These are phyloP conservation scores for Termitomyces sp. DNA, from an alignment of 768 basidiomycete species.

Conservation along the genomic window DNA sequence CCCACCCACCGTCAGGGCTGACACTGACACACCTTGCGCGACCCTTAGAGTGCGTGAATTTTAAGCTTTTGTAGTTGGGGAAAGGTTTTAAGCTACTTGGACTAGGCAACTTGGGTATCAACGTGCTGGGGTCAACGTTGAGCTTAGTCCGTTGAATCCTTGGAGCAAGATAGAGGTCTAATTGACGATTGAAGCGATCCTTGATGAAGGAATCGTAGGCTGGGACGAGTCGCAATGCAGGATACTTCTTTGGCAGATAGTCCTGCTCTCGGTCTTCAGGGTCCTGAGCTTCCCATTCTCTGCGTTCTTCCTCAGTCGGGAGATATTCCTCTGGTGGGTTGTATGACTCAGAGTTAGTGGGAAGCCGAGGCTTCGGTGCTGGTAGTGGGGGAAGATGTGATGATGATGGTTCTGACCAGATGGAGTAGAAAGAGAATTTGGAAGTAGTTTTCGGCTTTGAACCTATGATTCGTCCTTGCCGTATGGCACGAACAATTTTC, in stretches of 20 bases:
- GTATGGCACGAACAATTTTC: conserved; percentile 99
- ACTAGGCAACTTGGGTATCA: conserved; percentile 92
- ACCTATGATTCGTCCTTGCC: conserved; percentile 90
- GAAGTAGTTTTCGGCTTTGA: conserved; percentile 77
- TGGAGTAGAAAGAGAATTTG: conserved; percentile 72
- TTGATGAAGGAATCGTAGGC: conserved; percentile 91
- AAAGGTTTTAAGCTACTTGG: conserved; percentile 90
- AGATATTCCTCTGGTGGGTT: conserved; percentile 98
- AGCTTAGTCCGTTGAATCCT: conserved; percentile 83
- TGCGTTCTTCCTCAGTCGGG: conserved; percentile 74
- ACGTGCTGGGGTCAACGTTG: conserved; percentile 85
- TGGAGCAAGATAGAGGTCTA: conserved; percentile 96
- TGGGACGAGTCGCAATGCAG: conserved; percentile 83
- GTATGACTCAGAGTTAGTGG: conserved; percentile 95
- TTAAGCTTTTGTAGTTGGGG: conserved; percentile 79
- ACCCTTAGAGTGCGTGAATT: conserved; percentile 60
- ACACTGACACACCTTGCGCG: conserved; percentile 72
- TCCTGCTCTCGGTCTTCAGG: conserved; percentile 87
- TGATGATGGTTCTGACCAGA: conserved; percentile 83
- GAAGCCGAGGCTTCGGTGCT: conserved; percentile 86
- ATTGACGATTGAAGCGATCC: conserved; percentile 87
- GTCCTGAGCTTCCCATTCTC: conserved; percentile 78
- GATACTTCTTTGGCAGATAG: conserved; percentile 84
- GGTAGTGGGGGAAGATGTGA: conserved; percentile 82
- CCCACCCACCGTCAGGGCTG: conserved; percentile 91